Evolutionary conservation across 1,284 basidiomycete genomes (phyloP), one percentile per base, ranked within the genome.

Genomic region (Ceratobasidium sp.): DNA sequence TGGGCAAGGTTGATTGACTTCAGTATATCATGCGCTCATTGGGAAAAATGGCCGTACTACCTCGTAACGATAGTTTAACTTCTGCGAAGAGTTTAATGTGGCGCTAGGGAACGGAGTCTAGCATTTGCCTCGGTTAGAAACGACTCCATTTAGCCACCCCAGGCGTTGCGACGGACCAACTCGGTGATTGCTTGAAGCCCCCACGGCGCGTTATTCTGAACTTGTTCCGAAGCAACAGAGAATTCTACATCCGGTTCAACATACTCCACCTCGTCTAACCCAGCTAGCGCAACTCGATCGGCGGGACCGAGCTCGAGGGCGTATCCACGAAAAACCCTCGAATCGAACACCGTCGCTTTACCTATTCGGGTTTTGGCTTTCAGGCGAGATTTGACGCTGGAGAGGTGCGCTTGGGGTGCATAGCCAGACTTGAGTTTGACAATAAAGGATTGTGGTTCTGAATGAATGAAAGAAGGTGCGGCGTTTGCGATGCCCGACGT

Each of bases 391-490:
- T 28, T 55, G 52, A 67, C 34, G 36, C 9, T 39, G 39, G 50
- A 53, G 21, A 67, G 50, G 50, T 67, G 64, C 34, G 64, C 32
- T 16, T 45, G 32, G 14, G 32, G 50, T 6, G 48, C 50, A 21
- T 30, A 50, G 18, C 52, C 64, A 43, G 64, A 50, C 36, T 67
- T 67, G 14, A 67, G 64, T 26, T 67, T 67, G 36, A 67, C 64
- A 55, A 67, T 67, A 67, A 67, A 67, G 32, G 64, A 57, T 36
- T 57, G 64, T 67, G 64, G 39, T 67, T 34, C 36, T 36, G 50
- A 55, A 55, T 32, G 52, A 67, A 45, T 43, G 48, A 34, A 55
- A 23, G 64, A 36, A 53, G 50, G 34, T 26, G 64, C 43, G 43
- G 30, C 18, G 39, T 23, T 16, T 6, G n/a, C 21, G 34, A 41